phyloP scores from a whole-genome alignment of 441 rosid species.

The Mallotus repandus region DNA sequence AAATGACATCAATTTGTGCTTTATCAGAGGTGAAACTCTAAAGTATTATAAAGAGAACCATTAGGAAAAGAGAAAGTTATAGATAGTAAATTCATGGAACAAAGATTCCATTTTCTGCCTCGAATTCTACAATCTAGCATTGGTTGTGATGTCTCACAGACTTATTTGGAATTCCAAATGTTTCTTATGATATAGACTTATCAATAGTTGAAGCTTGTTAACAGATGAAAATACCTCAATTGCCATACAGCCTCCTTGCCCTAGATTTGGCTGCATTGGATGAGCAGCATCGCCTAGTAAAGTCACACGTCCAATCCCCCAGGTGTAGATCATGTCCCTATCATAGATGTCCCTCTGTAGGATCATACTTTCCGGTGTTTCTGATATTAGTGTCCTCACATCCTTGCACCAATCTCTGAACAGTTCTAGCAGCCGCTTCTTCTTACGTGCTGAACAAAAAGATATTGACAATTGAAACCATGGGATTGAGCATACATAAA shows the following conservation, averaged over 20 bases:
- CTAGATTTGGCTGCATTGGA: slow-evolving; percentile 36
- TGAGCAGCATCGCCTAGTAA: slow-evolving; percentile 38
- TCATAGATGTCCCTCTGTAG: slow-evolving; percentile 29
- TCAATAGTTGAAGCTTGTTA: background rate
- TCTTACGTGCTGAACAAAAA: slow-evolving; percentile 21
- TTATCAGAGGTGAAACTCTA: too few species aligned
- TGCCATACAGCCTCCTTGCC: slow-evolving; percentile 39
- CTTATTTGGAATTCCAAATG: background rate
- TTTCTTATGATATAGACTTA: background rate
- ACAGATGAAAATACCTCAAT: slow-evolving; percentile 25
- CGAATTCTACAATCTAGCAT: background rate
- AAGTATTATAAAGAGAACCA: background rate
- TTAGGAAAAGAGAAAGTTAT: too few species aligned
- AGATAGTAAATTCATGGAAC: background rate
- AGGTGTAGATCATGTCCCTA: slow-evolving; percentile 25
- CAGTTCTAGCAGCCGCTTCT: slow-evolving; percentile 26
- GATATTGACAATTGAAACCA: background rate
- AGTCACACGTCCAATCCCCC: slow-evolving; percentile 33
- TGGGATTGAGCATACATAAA: background rate
- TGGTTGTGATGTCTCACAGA: background rate
- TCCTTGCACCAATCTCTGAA: slow-evolving; percentile 28
- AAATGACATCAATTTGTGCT: background rate
- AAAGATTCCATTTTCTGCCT: background rate
- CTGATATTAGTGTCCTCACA: slow-evolving; percentile 25
- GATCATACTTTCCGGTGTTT: slow-evolving; percentile 28